Evolutionary conservation across 2,329 filamentous ascomycete species (phyloP), one percentile per base, ranked within the genome.

Genomic region (Fusarium verticillioides): DNA sequence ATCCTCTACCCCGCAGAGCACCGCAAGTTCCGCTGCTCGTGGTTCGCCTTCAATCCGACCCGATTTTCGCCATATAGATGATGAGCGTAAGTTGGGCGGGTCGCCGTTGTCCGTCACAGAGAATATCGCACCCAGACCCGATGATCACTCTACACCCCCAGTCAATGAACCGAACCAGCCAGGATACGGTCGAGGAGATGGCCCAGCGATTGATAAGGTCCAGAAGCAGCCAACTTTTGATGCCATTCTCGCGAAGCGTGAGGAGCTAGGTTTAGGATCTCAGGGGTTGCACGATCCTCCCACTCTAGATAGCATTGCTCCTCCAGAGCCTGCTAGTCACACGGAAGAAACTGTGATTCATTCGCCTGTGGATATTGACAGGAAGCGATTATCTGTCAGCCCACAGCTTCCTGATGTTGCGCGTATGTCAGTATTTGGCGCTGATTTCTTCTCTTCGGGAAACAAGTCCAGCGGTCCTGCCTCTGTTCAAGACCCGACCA

Each of bases 51-150:
- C 96, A 73, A 86, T 94, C 63, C 87, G 93, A 42, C 93, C 94
- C 18, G 94, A 97, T 74, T 92, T 95, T 80, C 92, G 89, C 77
- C 89, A 92, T 10, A 86, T 92, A 80, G 89, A 89, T 59, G 92
- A 93, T 73, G 86, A 89, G 73, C 83, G 87, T 42, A 85, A 85
- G 63, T 89, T 89, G 3, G 81, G 88, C 63, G 91, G 92, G 4
- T 88, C 88, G 15, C 82, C 85, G 26, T 84, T 88, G 58, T 87
- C 89, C 9, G 90, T 87, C 70, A 78, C 89, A 66, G 90, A 91
- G 72, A 86, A 87, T 28, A 78, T 80, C n/a, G 82, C 83, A 32
- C 76, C 79, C 19, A 76, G 75, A 53, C 82, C 82, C 42, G 79
- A 80, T 53, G 72, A 82, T 39, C 84, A 83, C 65, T 80, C 63